Evolutionary conservation across 2,329 filamentous ascomycete species (phyloP), one percentile per base, ranked within the genome.

Genomic region (Hirsutella minnesotensis): DNA sequence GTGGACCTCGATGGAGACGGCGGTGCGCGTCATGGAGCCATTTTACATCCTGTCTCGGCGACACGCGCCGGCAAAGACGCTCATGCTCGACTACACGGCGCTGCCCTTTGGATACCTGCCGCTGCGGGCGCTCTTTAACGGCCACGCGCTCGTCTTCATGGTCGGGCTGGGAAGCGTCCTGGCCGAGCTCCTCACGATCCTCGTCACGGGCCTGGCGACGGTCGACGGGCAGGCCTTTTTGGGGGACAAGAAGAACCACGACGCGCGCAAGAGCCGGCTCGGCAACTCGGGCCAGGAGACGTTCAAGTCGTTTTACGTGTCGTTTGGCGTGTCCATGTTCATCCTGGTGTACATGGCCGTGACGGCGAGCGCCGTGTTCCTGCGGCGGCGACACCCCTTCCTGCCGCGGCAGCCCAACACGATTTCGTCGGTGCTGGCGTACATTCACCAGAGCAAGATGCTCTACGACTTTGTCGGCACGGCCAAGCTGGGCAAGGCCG

Each of bases 371-470:
- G 53, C 79, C 1, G 79, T 83, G 16, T 82, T 83, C 53, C 44
- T 67, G 16, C 72, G 75, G 2, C 75, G 84, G 13, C 70, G 79
- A 0, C 75, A 79, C 43, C 75, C 83, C 3, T 88, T 89, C 59
- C 65, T 89, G 44, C 85, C 85, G 1, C 75, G 85, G 4, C 82
- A 88, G 64, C 83, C 84, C 4, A 86, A 81, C 52, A 87, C 83
- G 18, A 88, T 90, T 51, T 79, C 83, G 2, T 80, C 76, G 36
- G 76, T 88, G 42, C 68, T 90, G 42, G 83, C 82, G 0, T 89
- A 83, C 54, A 83, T 89, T 46, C 81, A 89, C 60, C 83, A 87
- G 63, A 82, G 75, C 58, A 84, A 83, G 62, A 88, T 89, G 84
- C 64, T 89, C 38, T 79, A 79, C 48, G 76, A 78, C 53, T 89